These are phyloP conservation scores for Hanseniaspora gamundiae DNA, from an alignment of 1,139 yeast genomes.

Conservation along the genomic window DNA sequence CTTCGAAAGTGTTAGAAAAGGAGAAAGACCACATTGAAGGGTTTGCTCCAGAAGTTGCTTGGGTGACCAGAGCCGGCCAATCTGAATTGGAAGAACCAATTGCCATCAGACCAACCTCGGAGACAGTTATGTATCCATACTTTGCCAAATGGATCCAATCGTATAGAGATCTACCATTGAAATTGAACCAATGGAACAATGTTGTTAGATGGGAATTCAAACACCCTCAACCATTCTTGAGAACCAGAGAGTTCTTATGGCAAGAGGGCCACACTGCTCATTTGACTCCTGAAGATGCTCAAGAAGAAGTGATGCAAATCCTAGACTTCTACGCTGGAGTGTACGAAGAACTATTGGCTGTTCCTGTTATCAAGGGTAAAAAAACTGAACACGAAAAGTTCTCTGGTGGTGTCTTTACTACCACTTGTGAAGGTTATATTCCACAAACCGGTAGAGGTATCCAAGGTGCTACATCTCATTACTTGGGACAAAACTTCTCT, in stretches of 20 bases:
- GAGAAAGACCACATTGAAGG: constrained; percentile 99
- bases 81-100: constrained; percentile 95
- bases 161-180: constrained; percentile 93
- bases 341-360: constrained; percentile 88
- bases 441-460: constrained; percentile 99
- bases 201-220: constrained; percentile 99
- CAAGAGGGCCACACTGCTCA: constrained; percentile 99
- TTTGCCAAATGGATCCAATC: constrained; percentile 98
- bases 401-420: constrained; percentile 94
- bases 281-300: constrained; percentile 68
- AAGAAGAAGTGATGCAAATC: constrained; percentile 72
- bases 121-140: constrained; percentile 99
- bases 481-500: constrained; percentile 95
- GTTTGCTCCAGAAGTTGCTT: constrained; percentile 98
- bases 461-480: constrained; percentile 98
- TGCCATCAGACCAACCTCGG: constrained; percentile 98
- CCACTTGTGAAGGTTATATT: constrained; percentile 93
- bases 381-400: constrained; percentile 97
- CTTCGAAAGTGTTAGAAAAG: constrained; percentile 81
- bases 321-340: constrained; percentile 76
- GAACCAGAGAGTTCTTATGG: constrained; percentile 99
- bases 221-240: constrained; percentile 97
- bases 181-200: constrained; percentile 97
- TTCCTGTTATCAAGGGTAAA: constrained; percentile 89
- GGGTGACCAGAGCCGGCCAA: constrained; percentile 95